Conservation (phyloP, 768 basidiomycete genomes). For the Mycena galericulata region DNA sequence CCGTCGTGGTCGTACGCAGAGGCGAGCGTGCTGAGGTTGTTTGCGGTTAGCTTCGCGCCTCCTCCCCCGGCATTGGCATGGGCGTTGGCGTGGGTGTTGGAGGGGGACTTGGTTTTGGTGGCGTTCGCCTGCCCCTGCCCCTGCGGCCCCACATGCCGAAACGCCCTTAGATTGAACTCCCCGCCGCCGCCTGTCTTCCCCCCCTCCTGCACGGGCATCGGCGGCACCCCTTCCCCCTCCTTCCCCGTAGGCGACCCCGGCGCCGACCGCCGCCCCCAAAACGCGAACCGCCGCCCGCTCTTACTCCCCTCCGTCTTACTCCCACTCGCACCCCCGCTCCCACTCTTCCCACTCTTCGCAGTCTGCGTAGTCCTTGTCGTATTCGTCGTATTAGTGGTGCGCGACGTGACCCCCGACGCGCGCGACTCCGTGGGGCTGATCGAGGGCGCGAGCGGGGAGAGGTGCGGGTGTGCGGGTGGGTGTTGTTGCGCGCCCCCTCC, state of each 20-base stretch:
- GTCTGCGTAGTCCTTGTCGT: no score
- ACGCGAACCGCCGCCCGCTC: slow-evolving; percentile 18
- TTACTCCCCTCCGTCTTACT: slow-evolving; percentile 5
- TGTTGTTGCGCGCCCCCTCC: no score
- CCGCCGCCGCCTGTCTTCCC: not conserved
- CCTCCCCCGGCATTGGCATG: no score
- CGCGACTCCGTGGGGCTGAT: slow-evolving; percentile 12
- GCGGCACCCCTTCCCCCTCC: not conserved
- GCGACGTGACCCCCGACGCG: not conserved
- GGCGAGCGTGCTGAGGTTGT: slow-evolving; percentile 9
- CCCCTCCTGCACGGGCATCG: not conserved
- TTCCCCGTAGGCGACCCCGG: no score
- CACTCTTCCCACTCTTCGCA: not conserved
- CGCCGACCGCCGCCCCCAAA: slow-evolving; percentile 6
- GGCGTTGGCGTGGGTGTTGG: no score
- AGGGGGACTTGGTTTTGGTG: no score
- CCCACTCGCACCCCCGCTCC: slow-evolving; percentile 6
- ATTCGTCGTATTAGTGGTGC: no score
- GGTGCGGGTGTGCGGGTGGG: not conserved
- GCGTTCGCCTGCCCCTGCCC: no score
- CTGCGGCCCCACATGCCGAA: slow-evolving; percentile 28
- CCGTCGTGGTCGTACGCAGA: not conserved
- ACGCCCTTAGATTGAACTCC: slow-evolving; percentile 28
- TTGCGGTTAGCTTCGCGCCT: not conserved
- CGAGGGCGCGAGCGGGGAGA: slow-evolving; percentile 18